A percentile compares a stretch with the other conserved stretches of the same genome.
These are phyloP conservation scores for Psidium friedrichsthalianum DNA, from an alignment of 345 rosid genomes.

Conservation along the genomic window DNA sequence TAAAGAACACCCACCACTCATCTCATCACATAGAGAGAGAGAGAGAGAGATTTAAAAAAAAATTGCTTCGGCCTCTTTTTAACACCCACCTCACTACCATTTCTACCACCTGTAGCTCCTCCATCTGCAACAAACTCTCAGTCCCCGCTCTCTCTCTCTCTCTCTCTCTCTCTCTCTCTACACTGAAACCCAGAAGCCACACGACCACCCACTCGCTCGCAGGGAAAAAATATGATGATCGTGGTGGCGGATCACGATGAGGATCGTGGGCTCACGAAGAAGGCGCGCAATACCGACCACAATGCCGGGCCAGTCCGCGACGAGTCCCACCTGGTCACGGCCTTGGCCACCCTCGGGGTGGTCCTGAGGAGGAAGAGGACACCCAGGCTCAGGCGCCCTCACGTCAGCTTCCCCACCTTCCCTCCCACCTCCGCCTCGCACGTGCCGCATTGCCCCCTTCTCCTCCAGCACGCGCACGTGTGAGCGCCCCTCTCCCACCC, in stretches of 20 bases:
- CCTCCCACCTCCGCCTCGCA: conserved; percentile 19
- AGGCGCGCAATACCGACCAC: background rate
- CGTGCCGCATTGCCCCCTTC: conserved; percentile 30
- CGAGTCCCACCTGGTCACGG: conserved; percentile 29
- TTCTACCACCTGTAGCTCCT: background rate
- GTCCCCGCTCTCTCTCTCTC: background rate
- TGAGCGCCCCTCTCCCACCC: too few relatives aligned
- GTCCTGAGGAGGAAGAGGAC: conserved; percentile 67
- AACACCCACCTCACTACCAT: background rate
- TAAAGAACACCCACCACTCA: background rate
- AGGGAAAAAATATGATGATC: background rate
- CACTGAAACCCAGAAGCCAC: conserved; percentile 20
- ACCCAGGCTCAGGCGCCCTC: conserved; percentile 75
- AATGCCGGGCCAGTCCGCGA: conserved; percentile 22
- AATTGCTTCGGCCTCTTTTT: background rate
- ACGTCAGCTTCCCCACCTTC: conserved; percentile 33
- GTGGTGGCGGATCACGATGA: conserved; percentile 20
- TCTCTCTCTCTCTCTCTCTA: conserved; percentile 5
- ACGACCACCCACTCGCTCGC: conserved; percentile 8
- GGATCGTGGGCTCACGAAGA: background rate
- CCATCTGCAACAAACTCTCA: background rate
- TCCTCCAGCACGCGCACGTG: conserved; percentile 47
- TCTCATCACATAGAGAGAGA: background rate
- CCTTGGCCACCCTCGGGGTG: conserved; percentile 32
- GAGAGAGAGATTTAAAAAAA: background rate